Evolutionary conservation across 495 filamentous ascomycete genomes (phyloP).

Genomic region (Trichoderma erinaceum): DNA sequence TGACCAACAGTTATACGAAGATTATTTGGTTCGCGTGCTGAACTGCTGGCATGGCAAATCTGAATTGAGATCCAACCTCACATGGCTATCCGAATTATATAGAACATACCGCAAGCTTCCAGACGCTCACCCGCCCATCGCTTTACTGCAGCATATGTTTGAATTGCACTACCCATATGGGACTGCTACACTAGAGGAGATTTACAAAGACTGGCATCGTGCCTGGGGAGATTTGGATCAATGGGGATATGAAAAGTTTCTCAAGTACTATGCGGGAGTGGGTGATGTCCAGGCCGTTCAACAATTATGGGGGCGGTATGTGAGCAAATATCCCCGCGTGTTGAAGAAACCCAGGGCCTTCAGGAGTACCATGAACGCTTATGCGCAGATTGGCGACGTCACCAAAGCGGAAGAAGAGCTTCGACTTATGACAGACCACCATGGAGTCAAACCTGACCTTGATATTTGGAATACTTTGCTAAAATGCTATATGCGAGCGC

Average conservation of each 20-base stretch:
- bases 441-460: conserved; percentile 45
- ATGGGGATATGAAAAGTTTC: conserved; percentile 42
- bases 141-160: conserved; percentile 36
- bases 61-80: not conserved
- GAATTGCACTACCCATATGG: conserved; percentile 35
- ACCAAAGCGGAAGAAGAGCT: conserved; percentile 57
- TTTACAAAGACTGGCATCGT: conserved; percentile 50
- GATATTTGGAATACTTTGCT: conserved; percentile 73
- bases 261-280: conserved; percentile 46
- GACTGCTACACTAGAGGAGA: conserved; percentile 39
- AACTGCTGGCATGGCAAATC: not conserved
- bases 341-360: conserved; percentile 29
- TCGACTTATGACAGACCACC: conserved; percentile 35
- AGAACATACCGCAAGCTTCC: conserved; percentile 25
- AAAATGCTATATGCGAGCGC: conserved; percentile 57
- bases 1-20: conserved; percentile 12
- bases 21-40: conserved; percentile 5
- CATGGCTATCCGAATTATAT: conserved; percentile 22
- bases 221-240: conserved; percentile 32
- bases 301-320: conserved; percentile 51
- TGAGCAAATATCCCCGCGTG: conserved; percentile 29
- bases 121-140: conserved; percentile 24
- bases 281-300: conserved; percentile 48
- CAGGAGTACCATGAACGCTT: conserved; percentile 53
- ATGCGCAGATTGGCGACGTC: conserved; percentile 59